phyloP scores from a whole-genome alignment of 495 filamentous ascomycete genomes.

The Penicillium lagena region DNA sequence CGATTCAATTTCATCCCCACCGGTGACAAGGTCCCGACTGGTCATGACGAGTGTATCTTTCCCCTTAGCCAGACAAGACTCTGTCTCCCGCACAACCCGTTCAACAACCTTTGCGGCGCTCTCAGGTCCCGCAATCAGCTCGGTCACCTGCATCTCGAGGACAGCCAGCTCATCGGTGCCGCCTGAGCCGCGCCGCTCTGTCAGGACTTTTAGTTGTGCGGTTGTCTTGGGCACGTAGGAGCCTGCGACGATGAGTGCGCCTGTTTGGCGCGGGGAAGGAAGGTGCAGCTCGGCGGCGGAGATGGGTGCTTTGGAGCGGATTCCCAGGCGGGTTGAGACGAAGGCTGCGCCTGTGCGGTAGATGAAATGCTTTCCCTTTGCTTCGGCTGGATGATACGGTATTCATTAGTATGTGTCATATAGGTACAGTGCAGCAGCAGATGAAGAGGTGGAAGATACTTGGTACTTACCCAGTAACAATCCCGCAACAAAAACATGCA shows the following conservation, averaged over 20 bases:
- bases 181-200: slow-evolving; percentile 17
- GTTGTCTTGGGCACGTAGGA: slow-evolving; percentile 53
- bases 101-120: slow-evolving; percentile 14
- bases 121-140: slow-evolving; percentile 30
- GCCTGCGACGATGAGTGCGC: slow-evolving; percentile 45
- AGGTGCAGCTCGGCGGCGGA: slow-evolving; percentile 33
- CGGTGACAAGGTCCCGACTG: slow-evolving; percentile 41
- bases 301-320: slow-evolving; percentile 38
- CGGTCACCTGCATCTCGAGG: slow-evolving; percentile 41
- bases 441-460: no score
- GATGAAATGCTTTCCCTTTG: slow-evolving; percentile 40
- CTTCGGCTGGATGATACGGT: slow-evolving; percentile 22
- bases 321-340: slow-evolving; percentile 47
- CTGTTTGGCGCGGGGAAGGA: slow-evolving; percentile 21
- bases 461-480: slow-evolving; percentile 27
- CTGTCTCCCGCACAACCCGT: slow-evolving; percentile 19
- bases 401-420: neutral
- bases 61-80: slow-evolving; percentile 19
- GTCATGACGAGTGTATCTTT: slow-evolving; percentile 49
- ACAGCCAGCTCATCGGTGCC: slow-evolving; percentile 26
- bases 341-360: slow-evolving; percentile 50
- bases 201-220: slow-evolving; percentile 37
- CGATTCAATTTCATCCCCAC: slow-evolving; percentile 35
- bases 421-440: no score
- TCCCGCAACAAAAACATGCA: slow-evolving; percentile 43